Base-by-base conservation (phyloP, 768 basidiomycete genomes). In the Suillus hirtellus region DNA sequence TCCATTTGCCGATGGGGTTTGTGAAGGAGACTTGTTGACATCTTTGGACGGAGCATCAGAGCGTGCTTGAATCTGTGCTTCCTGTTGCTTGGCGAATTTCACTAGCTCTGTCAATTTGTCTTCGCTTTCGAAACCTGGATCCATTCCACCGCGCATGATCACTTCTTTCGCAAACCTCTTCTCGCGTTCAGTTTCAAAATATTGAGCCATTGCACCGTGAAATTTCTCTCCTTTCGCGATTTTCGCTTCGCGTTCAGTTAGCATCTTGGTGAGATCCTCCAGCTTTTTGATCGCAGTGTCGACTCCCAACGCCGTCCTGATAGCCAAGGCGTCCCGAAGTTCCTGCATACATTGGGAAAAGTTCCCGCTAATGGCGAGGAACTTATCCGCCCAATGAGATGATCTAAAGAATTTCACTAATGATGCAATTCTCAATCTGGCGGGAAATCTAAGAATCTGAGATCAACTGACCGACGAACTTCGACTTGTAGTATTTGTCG, bases 291-390 rank as follows among this genome's bases (percentile, higher is more conserved):
- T 76, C 1, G 73, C 74, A 6, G 65, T 60, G 59, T 81, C 78
- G 14, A 80, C 72, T 3, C 75, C 76, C 15, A 69, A 59, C 1
- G 74, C 73, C 3, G 78, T 78, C 65, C 82, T 78, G 40, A 82
- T 65, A 1, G 73, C 61, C 0, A 85, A 66, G 0, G 74, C 75
- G 12, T 78, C 67, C 46, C 77, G 70, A 17, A 84, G 72, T 3
- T 76, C 72, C 37, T 71, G 65, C 12, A 75, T 72, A 54, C 78
- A 73, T 12, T 77, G 69, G n/a, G 69, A 64, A 67, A 84, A 84
- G 5, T 46, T 60, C 4, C 65, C 65, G 10, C 67, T 71, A 55
- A 71, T 80, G 2, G 71, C 72, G 0, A 77, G 67, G 1, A 85
- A 74, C 15, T 75, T 73, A 0, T 49, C 61, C 59, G 82, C 81